Evolutionary conservation across 2,329 filamentous ascomycete genomes (phyloP).

Genomic region (Boeremia exigua): DNA sequence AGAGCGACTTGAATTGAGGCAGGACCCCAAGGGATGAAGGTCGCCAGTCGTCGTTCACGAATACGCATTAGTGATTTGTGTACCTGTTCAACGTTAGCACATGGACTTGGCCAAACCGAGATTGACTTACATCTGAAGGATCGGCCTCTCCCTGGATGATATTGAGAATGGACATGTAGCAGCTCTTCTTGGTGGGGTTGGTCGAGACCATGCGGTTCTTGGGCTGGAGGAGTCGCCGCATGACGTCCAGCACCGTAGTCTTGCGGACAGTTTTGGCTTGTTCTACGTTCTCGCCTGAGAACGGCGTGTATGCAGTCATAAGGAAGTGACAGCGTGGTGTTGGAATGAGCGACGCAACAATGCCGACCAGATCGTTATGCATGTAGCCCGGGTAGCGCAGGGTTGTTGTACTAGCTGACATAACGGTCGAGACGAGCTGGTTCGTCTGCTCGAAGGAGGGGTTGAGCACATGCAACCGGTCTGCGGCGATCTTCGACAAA

Average conservation of each 20-base stretch:
- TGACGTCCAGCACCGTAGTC: conserved; percentile 96
- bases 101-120: too few species aligned
- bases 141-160: conserved; percentile 99
- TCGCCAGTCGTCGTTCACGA: conserved; percentile 88
- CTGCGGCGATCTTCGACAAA: conserved; percentile 89
- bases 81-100: conserved; percentile 56
- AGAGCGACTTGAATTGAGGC: conserved; percentile 97
- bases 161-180: conserved; percentile 98
- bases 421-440: conserved; percentile 92
- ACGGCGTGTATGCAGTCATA: conserved; percentile 97
- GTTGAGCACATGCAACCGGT: conserved; percentile 91
- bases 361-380: conserved; percentile 98
- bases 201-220: conserved; percentile 99
- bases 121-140: conserved; percentile 82
- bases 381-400: conserved; percentile 98
- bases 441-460: conserved; percentile 98
- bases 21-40: conserved; percentile 98
- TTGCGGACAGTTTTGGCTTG: conserved; percentile 98
- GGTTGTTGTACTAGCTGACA: conserved; percentile 97
- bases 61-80: conserved; percentile 98
- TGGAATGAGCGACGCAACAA: conserved; percentile 92
- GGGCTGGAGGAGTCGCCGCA: conserved; percentile 91
- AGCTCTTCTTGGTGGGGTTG: conserved; percentile 92
- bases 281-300: conserved; percentile 94
- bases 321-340: conserved; percentile 97